Conservation (phyloP, 2,329 filamentous ascomycete species). For the Akanthomyces muscarius region DNA sequence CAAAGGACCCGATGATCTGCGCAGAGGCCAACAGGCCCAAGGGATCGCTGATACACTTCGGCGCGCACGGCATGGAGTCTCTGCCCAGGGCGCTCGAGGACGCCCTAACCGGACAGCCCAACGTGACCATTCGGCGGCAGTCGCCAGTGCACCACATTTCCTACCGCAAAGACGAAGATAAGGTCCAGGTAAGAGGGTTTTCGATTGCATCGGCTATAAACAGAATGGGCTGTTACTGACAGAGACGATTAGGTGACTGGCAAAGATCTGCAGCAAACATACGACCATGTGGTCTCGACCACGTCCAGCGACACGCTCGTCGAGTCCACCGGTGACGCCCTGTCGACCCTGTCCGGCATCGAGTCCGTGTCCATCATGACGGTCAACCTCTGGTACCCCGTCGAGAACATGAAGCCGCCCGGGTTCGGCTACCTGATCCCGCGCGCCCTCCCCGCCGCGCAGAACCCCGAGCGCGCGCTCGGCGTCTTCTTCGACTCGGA, state of each 20-base stretch:
- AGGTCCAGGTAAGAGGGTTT: constrained; percentile 38
- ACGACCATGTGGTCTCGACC: constrained; percentile 63
- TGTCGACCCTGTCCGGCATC: constrained; percentile 49
- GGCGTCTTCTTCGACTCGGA: constrained; percentile 91
- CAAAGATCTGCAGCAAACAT: constrained; percentile 26
- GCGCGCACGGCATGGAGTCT: constrained; percentile 57
- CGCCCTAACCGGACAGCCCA: constrained; percentile 47
- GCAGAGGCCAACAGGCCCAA: constrained; percentile 30
- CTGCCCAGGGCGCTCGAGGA: constrained; percentile 52
- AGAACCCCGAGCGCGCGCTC: constrained; percentile 79
- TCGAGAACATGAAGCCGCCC: constrained; percentile 56
- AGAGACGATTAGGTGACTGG: neutral
- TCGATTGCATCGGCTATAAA: neutral
- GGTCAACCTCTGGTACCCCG: constrained; percentile 81
- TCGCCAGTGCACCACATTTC: constrained; percentile 45
- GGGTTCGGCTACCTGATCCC: constrained; percentile 95
- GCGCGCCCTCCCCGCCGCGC: constrained; percentile 60
- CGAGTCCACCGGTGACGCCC: constrained; percentile 31
- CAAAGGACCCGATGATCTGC: constrained; percentile 28
- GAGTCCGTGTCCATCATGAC: constrained; percentile 81
- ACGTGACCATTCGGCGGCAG: constrained; percentile 55
- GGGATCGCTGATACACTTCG: constrained; percentile 34
- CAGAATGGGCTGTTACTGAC: neutral
- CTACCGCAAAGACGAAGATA: constrained; percentile 33
- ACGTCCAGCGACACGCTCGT: constrained; percentile 48